phyloP scores from a whole-genome alignment of 1,284 basidiomycete species.

The Thecaphora thlaspeos region DNA sequence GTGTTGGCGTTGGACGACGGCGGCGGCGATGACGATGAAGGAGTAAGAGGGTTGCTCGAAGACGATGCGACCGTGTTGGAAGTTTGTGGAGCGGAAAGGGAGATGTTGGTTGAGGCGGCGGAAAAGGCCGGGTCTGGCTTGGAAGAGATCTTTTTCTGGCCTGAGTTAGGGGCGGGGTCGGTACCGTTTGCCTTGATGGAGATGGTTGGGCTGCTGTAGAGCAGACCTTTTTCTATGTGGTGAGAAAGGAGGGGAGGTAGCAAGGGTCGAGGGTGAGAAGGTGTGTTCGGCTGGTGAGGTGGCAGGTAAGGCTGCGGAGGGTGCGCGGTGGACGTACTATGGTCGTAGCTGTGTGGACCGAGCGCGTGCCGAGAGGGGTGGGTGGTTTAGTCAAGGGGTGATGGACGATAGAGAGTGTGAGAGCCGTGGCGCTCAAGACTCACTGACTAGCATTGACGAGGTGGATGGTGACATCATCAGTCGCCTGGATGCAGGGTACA shows the following conservation, averaged over 20 bases:
- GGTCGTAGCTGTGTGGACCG: constrained; percentile 4
- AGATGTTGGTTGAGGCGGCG: not conserved
- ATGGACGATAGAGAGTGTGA: too few species aligned
- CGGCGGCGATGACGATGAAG: too few species aligned
- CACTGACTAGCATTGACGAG: constrained; percentile 16
- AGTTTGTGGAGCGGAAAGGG: not conserved
- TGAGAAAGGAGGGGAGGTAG: not conserved
- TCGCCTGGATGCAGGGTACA: constrained; percentile 16
- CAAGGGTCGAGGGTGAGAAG: not conserved
- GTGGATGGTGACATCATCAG: constrained; percentile 6
- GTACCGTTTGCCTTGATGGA: constrained; percentile 18
- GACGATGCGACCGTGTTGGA: too few species aligned
- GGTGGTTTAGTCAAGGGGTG: too few species aligned
- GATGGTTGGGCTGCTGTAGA: constrained; percentile 10
- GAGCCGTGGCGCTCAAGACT: not conserved
- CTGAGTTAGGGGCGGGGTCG: constrained; percentile 12
- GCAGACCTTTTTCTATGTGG: constrained; percentile 7
- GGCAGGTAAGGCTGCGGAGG: too few species aligned
- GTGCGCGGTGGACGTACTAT: constrained; percentile 10
- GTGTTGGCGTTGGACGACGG: too few species aligned
- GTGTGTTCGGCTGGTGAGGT: not conserved
- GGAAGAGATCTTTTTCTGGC: constrained; percentile 6
- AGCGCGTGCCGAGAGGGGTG: too few species aligned
- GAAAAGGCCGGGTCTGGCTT: not conserved
- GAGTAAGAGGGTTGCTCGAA: too few species aligned